phyloP scores from a whole-genome alignment of 2,329 filamentous ascomycete genomes.

The Clonostachys rhizophaga region DNA sequence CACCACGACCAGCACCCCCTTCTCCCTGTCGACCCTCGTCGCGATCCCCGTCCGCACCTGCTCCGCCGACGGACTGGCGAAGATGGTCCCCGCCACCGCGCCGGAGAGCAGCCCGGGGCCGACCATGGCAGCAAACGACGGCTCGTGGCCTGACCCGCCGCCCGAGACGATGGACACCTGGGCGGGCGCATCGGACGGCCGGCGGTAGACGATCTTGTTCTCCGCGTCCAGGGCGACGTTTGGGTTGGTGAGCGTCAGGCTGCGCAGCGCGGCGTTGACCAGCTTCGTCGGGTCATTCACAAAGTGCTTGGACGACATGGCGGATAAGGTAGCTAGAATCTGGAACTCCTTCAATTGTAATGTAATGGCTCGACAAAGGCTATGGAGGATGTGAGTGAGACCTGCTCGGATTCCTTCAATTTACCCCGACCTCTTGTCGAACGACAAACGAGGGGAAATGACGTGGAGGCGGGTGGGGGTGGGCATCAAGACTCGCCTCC shows the following conservation, averaged over 20 bases:
- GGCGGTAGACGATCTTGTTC: slow-evolving; percentile 81
- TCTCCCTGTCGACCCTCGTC: slow-evolving; percentile 63
- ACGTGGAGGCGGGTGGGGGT: no score
- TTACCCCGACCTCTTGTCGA: no score
- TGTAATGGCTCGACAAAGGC: not conserved
- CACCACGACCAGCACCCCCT: slow-evolving; percentile 81
- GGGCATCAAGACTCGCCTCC: no score
- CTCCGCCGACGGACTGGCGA: slow-evolving; percentile 75
- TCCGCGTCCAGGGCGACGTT: slow-evolving; percentile 70
- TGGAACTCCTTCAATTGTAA: not conserved
- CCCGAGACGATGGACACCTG: slow-evolving; percentile 83
- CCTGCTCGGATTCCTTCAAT: no score
- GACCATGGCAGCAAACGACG: slow-evolving; percentile 81
- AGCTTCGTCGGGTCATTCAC: slow-evolving; percentile 78
- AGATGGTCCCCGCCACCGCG: slow-evolving; percentile 82
- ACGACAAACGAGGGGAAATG: no score
- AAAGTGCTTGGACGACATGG: slow-evolving; percentile 73
- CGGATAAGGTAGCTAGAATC: slow-evolving; percentile 4
- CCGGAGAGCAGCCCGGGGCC: slow-evolving; percentile 76
- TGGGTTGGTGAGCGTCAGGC: slow-evolving; percentile 80
- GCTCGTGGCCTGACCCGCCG: slow-evolving; percentile 87
- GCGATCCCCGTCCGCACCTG: slow-evolving; percentile 77
- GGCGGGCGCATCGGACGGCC: slow-evolving; percentile 40
- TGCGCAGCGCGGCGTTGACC: slow-evolving; percentile 70
- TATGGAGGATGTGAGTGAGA: no score